Evolutionary conservation across 441 rosid species (phyloP), one percentile per base, ranked within the genome.

Genomic region (Syzygium malaccense): DNA sequence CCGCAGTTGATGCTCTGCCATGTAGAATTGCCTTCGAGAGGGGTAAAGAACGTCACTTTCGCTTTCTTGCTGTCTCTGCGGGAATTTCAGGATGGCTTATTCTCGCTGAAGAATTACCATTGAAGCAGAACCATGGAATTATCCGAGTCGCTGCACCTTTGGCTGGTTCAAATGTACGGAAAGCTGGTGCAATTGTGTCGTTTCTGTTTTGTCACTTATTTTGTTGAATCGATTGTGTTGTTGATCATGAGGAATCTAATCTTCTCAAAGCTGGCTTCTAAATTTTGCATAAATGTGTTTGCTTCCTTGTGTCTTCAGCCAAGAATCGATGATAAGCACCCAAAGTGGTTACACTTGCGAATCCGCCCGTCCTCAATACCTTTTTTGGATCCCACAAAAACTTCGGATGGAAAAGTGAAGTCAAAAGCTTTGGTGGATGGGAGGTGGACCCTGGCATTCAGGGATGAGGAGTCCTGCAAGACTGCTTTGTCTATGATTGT

Each of bases 1-100:
- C 85, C 93, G 96, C 96, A 98, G 99, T 93, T 92, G 97, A 94
- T 93, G 95, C 98, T 28, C 91, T 98, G 91, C 96, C 97, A 57
- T 97, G 99, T 92, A 92, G 98, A 93, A 95, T 97, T 91, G 98
- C 99, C 89, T 98, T 98, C 90, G 99, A 97, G 93, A 96, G 96
- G 95, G 99, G 97, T 84, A 97, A 94, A 92, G 99, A 96, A 84
- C 99, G 99, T 3, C 94, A 92, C 87, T 95, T 97, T 92, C 84
- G 78, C 89, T 95, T 97, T 90, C 95, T 96, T 91, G 96, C 98
- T 75, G 83, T 94, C 71, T 94, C 98, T 58, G 48, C 92, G 88
- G 98, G 97, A 85, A 90, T 92, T 48, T 93, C 94, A 84, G 99
- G 99, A 71, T 98, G 99, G 99, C 92, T 98, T 89, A 90, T 96